These are phyloP conservation scores for Metarhizium robertsii DNA, from an alignment of 2,329 filamentous ascomycete species.

Conservation along the genomic window DNA sequence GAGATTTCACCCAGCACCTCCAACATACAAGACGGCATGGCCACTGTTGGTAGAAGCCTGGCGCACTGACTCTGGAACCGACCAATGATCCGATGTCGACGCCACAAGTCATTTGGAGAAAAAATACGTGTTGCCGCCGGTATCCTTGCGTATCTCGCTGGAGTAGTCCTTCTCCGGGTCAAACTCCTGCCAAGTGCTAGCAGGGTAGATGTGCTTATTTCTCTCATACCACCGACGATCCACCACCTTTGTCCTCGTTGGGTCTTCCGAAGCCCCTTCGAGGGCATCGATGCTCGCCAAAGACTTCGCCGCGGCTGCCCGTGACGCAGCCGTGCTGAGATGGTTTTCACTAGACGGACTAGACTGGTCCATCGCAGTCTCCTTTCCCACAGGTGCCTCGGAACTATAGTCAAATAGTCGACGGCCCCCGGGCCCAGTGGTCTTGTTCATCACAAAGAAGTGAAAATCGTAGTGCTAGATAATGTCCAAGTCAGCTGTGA, in stretches of 20 bases:
- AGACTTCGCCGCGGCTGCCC: conserved; percentile 26
- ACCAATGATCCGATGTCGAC: not conserved
- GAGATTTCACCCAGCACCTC: not conserved
- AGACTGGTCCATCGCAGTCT: not conserved
- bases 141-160: conserved; percentile 68
- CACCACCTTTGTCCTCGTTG: conserved; percentile 81
- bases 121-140: conserved; percentile 89
- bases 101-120: conserved; percentile 41
- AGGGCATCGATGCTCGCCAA: conserved; percentile 43
- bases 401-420: conserved; percentile 68
- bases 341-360: conserved; percentile 10
- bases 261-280: conserved; percentile 72
- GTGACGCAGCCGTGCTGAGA: conserved; percentile 23
- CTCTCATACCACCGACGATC: conserved; percentile 94
- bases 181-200: conserved; percentile 92
- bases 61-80: not conserved
- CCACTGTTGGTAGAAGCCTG: not conserved
- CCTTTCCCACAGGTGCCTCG: conserved; percentile 30
- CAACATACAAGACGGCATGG: not conserved
- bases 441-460: conserved; percentile 90
- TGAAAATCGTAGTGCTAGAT: conserved; percentile 91
- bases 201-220: conserved; percentile 97
- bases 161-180: conserved; percentile 83
- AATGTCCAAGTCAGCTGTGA: not conserved
- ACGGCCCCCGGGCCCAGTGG: conserved; percentile 59